Evolutionary conservation across 768 basidiomycete species (phyloP).

Genomic region (Suillus bovinus): DNA sequence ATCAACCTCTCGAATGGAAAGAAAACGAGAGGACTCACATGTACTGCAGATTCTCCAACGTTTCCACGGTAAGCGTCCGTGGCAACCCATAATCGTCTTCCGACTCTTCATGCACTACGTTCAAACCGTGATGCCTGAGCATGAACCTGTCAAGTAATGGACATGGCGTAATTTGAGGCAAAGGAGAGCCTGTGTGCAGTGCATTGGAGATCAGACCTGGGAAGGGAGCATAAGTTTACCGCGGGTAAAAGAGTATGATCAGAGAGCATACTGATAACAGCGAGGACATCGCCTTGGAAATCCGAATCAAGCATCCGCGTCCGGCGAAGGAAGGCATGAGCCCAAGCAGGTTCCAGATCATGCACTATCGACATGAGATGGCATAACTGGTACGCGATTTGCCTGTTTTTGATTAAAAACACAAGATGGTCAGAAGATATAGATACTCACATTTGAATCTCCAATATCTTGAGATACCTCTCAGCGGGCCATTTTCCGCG

Average conservation of each 20-base stretch:
- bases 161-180: slow-evolving; percentile 87
- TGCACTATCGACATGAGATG: slow-evolving; percentile 74
- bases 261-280: slow-evolving; percentile 65
- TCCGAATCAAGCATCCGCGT: slow-evolving; percentile 75
- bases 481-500: slow-evolving; percentile 80
- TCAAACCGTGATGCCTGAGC: slow-evolving; percentile 53
- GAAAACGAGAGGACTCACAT: slow-evolving; percentile 47
- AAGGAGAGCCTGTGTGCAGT: slow-evolving; percentile 67
- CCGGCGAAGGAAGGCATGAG: slow-evolving; percentile 69
- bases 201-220: slow-evolving; percentile 77
- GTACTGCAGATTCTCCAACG: slow-evolving; percentile 77
- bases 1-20: slow-evolving; percentile 12
- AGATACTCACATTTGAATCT: slow-evolving; percentile 60
- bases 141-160: slow-evolving; percentile 53
- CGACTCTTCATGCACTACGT: slow-evolving; percentile 67
- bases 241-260: not conserved
- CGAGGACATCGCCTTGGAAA: slow-evolving; percentile 84
- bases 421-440: not conserved
- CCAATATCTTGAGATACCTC: slow-evolving; percentile 68
- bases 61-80: slow-evolving; percentile 65
- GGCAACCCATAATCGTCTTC: slow-evolving; percentile 80
- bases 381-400: slow-evolving; percentile 67
- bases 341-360: slow-evolving; percentile 76
- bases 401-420: slow-evolving; percentile 38
- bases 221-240: not conserved